Conservation (phyloP, 1,139 yeast species). For the Citeromyces hawaiiensis region DNA sequence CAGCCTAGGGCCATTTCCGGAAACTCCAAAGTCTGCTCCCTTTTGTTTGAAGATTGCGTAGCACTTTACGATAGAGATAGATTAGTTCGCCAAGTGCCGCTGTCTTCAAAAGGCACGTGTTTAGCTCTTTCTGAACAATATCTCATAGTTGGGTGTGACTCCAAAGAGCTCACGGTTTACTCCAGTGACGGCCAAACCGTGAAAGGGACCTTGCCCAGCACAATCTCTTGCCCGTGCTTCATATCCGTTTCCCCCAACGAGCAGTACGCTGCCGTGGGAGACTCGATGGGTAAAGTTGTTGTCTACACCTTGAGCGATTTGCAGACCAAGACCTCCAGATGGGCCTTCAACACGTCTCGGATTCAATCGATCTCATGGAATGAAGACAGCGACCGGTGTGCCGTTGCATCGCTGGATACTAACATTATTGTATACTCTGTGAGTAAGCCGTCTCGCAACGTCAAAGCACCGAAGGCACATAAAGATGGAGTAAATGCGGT, state of each 20-base stretch:
- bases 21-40: constrained; percentile 19
- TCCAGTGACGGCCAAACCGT: neutral
- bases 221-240: constrained; percentile 48
- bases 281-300: constrained; percentile 70
- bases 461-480: constrained; percentile 71
- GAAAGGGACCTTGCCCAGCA: constrained; percentile 22
- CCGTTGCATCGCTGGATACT: constrained; percentile 77
- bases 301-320: constrained; percentile 46
- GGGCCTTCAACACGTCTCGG: constrained; percentile 90
- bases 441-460: constrained; percentile 60
- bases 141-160: constrained; percentile 32
- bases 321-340: constrained; percentile 64
- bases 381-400: constrained; percentile 54
- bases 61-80: constrained; percentile 19
- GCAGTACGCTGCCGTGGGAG: constrained; percentile 70
- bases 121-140: constrained; percentile 24
- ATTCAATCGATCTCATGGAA: constrained; percentile 75
- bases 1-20: constrained; percentile 55
- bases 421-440: constrained; percentile 72
- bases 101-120: constrained; percentile 28
- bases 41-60: constrained; percentile 35
- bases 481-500: constrained; percentile 76
- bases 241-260: constrained; percentile 65
- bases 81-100: constrained; percentile 14
- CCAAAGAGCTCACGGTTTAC: constrained; percentile 7